Percentiles rank a stretch among this genome's conserved stretches.
These are phyloP conservation scores for Fomitopsis pulvina DNA, from an alignment of 768 basidiomycete genomes.

Conservation along the genomic window DNA sequence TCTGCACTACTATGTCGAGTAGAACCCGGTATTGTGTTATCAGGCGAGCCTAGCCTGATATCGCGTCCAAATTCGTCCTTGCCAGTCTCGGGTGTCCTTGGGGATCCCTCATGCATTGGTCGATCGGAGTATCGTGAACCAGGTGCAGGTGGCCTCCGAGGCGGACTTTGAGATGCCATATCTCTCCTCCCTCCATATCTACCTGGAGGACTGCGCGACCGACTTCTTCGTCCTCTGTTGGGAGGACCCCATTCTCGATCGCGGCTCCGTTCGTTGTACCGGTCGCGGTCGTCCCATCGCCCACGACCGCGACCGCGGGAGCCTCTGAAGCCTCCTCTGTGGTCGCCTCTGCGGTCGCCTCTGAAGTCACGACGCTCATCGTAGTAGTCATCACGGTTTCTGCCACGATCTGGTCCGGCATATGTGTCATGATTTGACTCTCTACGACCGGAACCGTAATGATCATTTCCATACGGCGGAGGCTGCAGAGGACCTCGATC, in stretches of 20 bases:
- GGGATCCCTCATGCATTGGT: conserved; percentile 8
- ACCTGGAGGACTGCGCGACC: conserved; percentile 68
- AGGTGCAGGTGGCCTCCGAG: conserved; percentile 34
- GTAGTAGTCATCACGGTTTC: conserved; percentile 40
- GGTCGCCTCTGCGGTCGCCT: conserved; percentile 49
- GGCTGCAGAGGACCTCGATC: conserved; percentile 19
- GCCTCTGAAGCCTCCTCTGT: conserved; percentile 48
- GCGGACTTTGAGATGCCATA: conserved; percentile 54
- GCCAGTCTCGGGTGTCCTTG: conserved; percentile 28
- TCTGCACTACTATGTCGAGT: background rate
- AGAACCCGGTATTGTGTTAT: conserved; percentile 3
- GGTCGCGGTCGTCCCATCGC: conserved; percentile 55
- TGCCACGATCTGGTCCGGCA: conserved; percentile 37
- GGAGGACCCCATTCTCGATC: conserved; percentile 35
- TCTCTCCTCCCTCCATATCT: conserved; percentile 46
- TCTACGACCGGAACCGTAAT: conserved; percentile 25
- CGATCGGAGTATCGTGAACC: conserved; percentile 9
- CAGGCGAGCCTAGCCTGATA: conserved; percentile 51
- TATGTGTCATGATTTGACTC: conserved; percentile 40
- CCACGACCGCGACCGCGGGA: conserved; percentile 56
- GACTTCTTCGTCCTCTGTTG: conserved; percentile 48
- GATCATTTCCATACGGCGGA: conserved; percentile 37
- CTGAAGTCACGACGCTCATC: conserved; percentile 45
- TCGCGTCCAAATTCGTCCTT: conserved; percentile 89
- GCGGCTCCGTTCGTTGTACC: conserved; percentile 36